phyloP scores from a whole-genome alignment of 192 early-diverging fungal species.

The Coemansia nantahalensis region DNA sequence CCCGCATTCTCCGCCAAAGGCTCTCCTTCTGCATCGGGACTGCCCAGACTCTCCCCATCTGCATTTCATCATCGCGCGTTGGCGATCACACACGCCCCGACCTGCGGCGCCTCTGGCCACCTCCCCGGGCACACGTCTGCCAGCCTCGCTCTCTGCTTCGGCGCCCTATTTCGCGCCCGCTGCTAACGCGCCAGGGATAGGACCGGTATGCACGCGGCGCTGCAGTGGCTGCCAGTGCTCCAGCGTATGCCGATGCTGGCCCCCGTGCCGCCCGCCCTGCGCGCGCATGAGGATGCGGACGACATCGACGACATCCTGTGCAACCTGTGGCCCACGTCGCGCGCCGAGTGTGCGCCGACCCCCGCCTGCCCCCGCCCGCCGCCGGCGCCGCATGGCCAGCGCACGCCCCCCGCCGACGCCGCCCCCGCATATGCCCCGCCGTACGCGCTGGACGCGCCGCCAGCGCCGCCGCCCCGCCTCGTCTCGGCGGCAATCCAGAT shows the following conservation, averaged over 20 bases:
- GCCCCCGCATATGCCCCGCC: constrained; percentile 8
- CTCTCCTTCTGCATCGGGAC: too few species aligned
- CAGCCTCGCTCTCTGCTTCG: too few species aligned
- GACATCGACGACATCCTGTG: constrained; percentile 51
- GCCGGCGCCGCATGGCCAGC: constrained; percentile 5
- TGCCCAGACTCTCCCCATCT: too few species aligned
- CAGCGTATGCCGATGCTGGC: constrained; percentile 13
- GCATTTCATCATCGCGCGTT: too few species aligned
- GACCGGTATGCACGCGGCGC: constrained; percentile 39
- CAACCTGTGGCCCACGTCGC: constrained; percentile 43
- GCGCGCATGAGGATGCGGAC: constrained; percentile 27
- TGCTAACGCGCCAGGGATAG: too few species aligned
- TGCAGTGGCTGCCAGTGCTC: constrained; percentile 17
- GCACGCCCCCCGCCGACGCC: constrained; percentile 38
- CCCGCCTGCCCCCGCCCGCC: background rate
- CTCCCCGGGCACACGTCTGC: too few species aligned
- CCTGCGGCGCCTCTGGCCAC: too few species aligned
- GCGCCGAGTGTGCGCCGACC: background rate
- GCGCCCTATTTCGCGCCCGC: too few species aligned
- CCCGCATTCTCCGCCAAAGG: too few species aligned
- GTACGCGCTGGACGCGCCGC: background rate
- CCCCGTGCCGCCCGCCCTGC: background rate
- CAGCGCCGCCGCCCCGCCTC: constrained; percentile 7
- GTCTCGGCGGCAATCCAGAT: constrained; percentile 46
- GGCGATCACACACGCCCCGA: too few species aligned